phyloP scores from a whole-genome alignment of 2,329 filamentous ascomycete genomes.

The Nigrospora sphaerica region DNA sequence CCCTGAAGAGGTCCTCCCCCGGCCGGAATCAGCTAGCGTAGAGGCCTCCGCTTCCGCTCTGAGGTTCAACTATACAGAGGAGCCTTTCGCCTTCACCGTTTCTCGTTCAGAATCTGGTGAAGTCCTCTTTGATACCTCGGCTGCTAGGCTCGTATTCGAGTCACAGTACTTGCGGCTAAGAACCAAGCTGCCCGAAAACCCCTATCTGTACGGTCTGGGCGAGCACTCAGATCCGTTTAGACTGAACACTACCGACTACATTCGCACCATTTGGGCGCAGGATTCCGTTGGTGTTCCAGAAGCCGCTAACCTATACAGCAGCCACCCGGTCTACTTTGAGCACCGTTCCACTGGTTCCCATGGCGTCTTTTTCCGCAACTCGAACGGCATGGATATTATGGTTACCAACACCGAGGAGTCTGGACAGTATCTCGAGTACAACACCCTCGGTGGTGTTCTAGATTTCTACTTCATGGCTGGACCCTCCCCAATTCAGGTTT shows the following conservation, averaged over 20 bases:
- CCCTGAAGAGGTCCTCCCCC: conserved; percentile 60
- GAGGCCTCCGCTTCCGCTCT: conserved; percentile 15
- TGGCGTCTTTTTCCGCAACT: conserved; percentile 65
- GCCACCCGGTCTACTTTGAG: conserved; percentile 70
- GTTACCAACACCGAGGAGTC: conserved; percentile 54
- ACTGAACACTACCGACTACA: conserved; percentile 62
- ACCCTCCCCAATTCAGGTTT: conserved; percentile 48
- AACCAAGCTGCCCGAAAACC: conserved; percentile 60
- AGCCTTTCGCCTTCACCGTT: conserved; percentile 34
- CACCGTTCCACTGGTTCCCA: conserved; percentile 53
- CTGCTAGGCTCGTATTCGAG: conserved; percentile 63
- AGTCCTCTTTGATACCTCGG: conserved; percentile 64
- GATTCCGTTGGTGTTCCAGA: conserved; percentile 57
- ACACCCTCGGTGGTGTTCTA: conserved; percentile 67
- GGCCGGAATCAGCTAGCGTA: conserved; percentile 45
- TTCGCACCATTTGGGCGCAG: conserved; percentile 62
- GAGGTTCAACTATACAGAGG: conserved; percentile 24
- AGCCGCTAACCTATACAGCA: conserved; percentile 64
- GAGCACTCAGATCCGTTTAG: conserved; percentile 68
- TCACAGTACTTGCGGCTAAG: conserved; percentile 68
- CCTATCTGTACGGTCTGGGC: conserved; percentile 71
- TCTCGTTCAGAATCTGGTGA: conserved; percentile 30
- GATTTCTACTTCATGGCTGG: conserved; percentile 64
- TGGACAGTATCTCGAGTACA: conserved; percentile 70
- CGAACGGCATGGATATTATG: conserved; percentile 71